Evolutionary conservation across 352 stramenopile species (phyloP).

Genomic region (Phytopythium montanum): DNA sequence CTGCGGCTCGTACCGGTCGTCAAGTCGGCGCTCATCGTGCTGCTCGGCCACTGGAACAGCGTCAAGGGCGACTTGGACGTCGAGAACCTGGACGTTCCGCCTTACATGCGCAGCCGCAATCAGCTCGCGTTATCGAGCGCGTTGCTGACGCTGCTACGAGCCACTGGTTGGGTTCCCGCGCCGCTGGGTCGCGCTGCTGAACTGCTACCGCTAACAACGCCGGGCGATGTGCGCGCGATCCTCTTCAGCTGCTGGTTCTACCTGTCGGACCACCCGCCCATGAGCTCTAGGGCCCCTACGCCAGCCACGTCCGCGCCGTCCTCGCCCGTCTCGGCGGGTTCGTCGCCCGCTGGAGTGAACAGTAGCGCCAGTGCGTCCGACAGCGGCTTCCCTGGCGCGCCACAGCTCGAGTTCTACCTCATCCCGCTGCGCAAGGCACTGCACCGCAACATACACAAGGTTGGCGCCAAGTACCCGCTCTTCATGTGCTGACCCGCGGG

Average conservation of each 20-base stretch:
- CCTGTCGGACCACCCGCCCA: constrained; percentile 67
- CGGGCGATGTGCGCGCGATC: constrained; percentile 68
- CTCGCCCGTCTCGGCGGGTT: constrained; percentile 42
- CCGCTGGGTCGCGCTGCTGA: constrained; percentile 48
- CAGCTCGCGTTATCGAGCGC: constrained; percentile 64
- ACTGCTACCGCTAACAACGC: constrained; percentile 62
- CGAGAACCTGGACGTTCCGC: constrained; percentile 74
- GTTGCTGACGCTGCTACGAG: constrained; percentile 52
- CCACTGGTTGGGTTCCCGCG: constrained; percentile 57
- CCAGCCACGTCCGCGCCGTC: constrained; percentile 37
- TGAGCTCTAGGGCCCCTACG: constrained; percentile 24
- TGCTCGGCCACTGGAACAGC: constrained; percentile 81
- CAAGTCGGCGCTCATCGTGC: constrained; percentile 70
- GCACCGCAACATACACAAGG: constrained; percentile 69
- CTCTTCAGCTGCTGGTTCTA: constrained; percentile 86
- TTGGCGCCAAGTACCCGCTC: constrained; percentile 66
- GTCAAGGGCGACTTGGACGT: constrained; percentile 59
- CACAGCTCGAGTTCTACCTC: constrained; percentile 74
- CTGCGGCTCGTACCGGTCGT: constrained; percentile 66
- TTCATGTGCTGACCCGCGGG: constrained; percentile 61
- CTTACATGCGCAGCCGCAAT: constrained; percentile 77
- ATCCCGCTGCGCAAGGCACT: constrained; percentile 72
- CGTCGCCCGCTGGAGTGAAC: constrained; percentile 32
- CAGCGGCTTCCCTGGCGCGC: constrained; percentile 19
- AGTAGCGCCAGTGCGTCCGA: constrained; percentile 17